Evolutionary conservation across 306 rosid genomes (phyloP).

Genomic region (Corylus heterophylla): DNA sequence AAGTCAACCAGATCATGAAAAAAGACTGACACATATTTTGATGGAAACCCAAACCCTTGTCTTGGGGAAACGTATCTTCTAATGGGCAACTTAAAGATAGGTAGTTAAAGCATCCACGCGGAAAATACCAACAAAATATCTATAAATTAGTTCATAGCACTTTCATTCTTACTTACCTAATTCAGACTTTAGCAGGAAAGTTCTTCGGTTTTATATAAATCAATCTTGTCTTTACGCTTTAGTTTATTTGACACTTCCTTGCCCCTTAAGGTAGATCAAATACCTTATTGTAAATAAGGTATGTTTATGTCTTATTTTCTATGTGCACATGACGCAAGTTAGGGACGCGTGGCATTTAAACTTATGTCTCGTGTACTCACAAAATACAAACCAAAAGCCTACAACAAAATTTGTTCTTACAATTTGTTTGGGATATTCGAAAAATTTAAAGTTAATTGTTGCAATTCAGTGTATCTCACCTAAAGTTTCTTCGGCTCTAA

Average conservation of each 20-base stretch:
- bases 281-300: neutral
- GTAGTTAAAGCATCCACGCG: slow-evolving; percentile 29
- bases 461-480: neutral
- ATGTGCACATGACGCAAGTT: no score
- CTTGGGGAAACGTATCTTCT: neutral
- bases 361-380: no score
- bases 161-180: slow-evolving; percentile 35
- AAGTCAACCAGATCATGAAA: neutral
- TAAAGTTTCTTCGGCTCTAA: neutral
- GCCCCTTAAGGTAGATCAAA: neutral
- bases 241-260: neutral
- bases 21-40: neutral
- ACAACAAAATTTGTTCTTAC: neutral
- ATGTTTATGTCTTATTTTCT: no score
- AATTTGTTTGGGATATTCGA: neutral
- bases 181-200: slow-evolving; percentile 9
- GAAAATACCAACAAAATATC: slow-evolving; percentile 25
- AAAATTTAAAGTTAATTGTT: neutral
- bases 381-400: no score
- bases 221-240: slow-evolving; percentile 6
- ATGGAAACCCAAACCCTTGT: neutral
- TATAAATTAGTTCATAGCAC: slow-evolving; percentile 24
- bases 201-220: slow-evolving; percentile 16
- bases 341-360: no score
- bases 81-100: slow-evolving; percentile 10